phyloP scores from a whole-genome alignment of 805 yeast species.

The Suhomyces pyralidae region DNA sequence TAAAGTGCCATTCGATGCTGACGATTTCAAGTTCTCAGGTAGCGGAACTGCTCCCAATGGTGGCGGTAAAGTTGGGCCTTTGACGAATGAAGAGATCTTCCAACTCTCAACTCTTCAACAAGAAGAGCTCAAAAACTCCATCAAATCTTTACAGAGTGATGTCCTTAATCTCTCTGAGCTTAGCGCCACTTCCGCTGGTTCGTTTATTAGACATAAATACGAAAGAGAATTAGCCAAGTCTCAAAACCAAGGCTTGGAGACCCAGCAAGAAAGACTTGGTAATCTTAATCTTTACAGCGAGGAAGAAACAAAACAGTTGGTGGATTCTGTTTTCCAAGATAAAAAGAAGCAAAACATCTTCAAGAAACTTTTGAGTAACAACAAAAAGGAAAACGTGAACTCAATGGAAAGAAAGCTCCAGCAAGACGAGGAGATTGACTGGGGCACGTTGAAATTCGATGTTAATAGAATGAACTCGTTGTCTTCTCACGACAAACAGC shows the following conservation, averaged over 20 bases:
- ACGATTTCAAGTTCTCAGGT: conserved; percentile 33
- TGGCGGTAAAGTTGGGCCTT: conserved; percentile 9
- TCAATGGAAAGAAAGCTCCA: conserved; percentile 34
- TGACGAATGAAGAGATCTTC: conserved; percentile 26
- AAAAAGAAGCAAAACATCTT: conserved; percentile 43
- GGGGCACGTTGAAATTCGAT: conserved; percentile 49
- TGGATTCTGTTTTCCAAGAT: conserved; percentile 44
- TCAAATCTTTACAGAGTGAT: conserved; percentile 45
- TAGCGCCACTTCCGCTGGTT: conserved; percentile 89
- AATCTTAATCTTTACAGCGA: conserved; percentile 22
- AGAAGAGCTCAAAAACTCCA: conserved; percentile 38
- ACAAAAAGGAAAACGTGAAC: conserved; percentile 25
- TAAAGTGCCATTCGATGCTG: conserved; percentile 34
- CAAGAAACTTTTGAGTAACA: conserved; percentile 37
- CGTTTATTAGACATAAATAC: conserved; percentile 69
- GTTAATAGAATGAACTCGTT: conserved; percentile 17
- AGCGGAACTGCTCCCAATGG: conserved; percentile 7
- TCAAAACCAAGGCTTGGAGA: conserved; percentile 8
- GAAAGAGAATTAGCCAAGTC: conserved; percentile 30
- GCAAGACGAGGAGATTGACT: conserved; percentile 30
- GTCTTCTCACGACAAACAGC: conserved; percentile 55
- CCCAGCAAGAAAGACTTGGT: conserved; percentile 20
- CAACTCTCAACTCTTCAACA: conserved; percentile 31
- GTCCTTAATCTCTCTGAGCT: conserved; percentile 58
- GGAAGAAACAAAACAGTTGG: conserved; percentile 17